Evolutionary conservation across 2,329 filamentous ascomycete species (phyloP).

Genomic region (Verticillium longisporum): DNA sequence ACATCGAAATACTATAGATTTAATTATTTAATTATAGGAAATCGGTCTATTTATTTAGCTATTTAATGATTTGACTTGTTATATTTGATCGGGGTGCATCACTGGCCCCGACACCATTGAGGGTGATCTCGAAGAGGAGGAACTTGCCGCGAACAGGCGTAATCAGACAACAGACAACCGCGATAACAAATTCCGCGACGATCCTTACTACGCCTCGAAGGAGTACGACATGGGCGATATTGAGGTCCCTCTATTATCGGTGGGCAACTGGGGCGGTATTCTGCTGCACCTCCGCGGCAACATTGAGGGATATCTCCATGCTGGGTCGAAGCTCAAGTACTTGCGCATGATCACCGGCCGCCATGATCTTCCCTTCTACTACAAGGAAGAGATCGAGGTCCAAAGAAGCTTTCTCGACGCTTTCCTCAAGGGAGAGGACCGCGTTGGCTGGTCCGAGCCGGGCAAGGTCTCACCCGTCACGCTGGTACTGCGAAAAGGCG

Average conservation of each 20-base stretch:
- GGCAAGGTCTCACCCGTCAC: conserved; percentile 55
- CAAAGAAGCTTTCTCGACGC: conserved; percentile 64
- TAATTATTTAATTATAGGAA: no score
- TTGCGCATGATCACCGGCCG: conserved; percentile 63
- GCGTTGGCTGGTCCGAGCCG: conserved; percentile 49
- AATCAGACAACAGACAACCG: conserved; percentile 41
- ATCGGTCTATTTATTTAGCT: no score
- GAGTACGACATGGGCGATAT: conserved; percentile 61
- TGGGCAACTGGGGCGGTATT: conserved; percentile 68
- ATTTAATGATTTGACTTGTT: no score
- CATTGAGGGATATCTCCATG: conserved; percentile 56
- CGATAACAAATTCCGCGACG: conserved; percentile 50
- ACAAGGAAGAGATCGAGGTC: conserved; percentile 59
- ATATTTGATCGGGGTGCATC: no score
- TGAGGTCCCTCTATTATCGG: conserved; percentile 57
- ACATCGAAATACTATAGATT: no score
- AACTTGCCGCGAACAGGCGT: conserved; percentile 37
- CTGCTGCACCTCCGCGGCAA: conserved; percentile 63
- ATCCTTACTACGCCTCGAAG: conserved; percentile 57
- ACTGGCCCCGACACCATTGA: conserved; percentile 52
- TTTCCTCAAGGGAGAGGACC: conserved; percentile 62
- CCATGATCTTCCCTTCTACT: conserved; percentile 69
- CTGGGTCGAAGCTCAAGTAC: conserved; percentile 62
- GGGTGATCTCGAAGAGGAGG: conserved; percentile 48
- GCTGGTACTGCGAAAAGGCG: conserved; percentile 56